Percentiles rank a stretch among this genome's conserved stretches.
Evolutionary conservation across 2,329 filamentous ascomycete genomes (phyloP).

Genomic region (Emmonsiellopsis sp.): DNA sequence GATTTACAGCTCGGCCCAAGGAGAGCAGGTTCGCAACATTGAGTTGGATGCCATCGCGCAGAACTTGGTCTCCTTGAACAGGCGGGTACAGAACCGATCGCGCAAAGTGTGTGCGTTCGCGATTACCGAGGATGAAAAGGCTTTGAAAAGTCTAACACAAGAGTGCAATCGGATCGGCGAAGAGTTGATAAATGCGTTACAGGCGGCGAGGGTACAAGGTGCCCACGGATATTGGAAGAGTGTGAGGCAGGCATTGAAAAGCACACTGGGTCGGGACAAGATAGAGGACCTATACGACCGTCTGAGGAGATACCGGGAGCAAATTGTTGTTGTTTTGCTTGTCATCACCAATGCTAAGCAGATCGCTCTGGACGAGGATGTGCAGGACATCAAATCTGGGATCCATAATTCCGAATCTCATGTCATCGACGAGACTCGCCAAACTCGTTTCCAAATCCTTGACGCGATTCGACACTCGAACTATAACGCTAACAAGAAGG

Average conservation of each 20-base stretch:
- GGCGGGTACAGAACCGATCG: not conserved
- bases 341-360: not conserved
- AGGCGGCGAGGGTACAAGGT: slow-evolving; percentile 3
- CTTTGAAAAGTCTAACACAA: slow-evolving; percentile 5
- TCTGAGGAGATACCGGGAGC: not conserved
- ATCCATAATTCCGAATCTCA: not conserved
- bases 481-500: not conserved
- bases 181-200: slow-evolving; percentile 2
- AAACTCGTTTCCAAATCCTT: not conserved
- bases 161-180: slow-evolving; percentile 6
- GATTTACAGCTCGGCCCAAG: slow-evolving; percentile 2
- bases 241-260: slow-evolving; percentile 4
- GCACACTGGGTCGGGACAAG: slow-evolving; percentile 4
- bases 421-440: not conserved
- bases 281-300: slow-evolving; percentile 6
- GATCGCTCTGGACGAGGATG: not conserved
- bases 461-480: not conserved
- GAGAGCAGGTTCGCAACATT: slow-evolving; percentile 8
- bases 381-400: not conserved
- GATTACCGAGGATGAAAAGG: slow-evolving; percentile 4
- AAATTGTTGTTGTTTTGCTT: not conserved
- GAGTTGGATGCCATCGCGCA: slow-evolving; percentile 7
- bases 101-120: not conserved
- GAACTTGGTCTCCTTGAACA: slow-evolving; percentile 4
- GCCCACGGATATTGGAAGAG: slow-evolving; percentile 7